phyloP scores from a whole-genome alignment of 208 protist species.

The Phytomonas francai region DNA sequence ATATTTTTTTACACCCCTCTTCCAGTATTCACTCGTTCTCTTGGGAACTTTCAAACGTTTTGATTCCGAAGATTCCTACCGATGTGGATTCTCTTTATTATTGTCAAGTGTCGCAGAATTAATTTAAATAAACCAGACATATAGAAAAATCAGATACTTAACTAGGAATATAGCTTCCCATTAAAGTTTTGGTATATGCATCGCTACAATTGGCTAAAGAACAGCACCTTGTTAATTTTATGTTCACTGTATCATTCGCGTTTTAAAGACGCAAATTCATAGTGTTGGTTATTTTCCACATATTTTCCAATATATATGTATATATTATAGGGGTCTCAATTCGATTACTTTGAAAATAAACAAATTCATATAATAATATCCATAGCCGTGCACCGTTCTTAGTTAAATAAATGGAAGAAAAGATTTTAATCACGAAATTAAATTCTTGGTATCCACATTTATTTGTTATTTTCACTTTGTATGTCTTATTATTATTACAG shows the following conservation, averaged over 20 bases:
- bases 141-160: not conserved
- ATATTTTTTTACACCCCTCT: not conserved
- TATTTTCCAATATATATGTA: not conserved
- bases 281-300: not conserved
- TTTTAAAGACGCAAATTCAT: not conserved
- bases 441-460: not conserved
- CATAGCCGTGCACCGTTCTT: not conserved
- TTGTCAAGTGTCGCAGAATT: not conserved
- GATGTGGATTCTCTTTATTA: not conserved
- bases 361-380: not conserved
- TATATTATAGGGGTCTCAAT: not conserved
- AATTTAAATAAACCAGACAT: constrained; percentile 1
- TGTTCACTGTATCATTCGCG: not conserved
- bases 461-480: not conserved
- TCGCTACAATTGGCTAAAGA: not conserved
- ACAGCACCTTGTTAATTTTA: not conserved
- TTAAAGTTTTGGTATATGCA: not conserved
- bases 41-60: not conserved
- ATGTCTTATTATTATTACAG: not conserved
- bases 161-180: not conserved
- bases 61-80: not conserved
- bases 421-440: not conserved
- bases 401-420: not conserved
- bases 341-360: not conserved
- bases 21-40: not conserved